These are phyloP conservation scores for Zoysia pacifica DNA, from an alignment of 176 grass and related monocot genomes.

Conservation along the genomic window DNA sequence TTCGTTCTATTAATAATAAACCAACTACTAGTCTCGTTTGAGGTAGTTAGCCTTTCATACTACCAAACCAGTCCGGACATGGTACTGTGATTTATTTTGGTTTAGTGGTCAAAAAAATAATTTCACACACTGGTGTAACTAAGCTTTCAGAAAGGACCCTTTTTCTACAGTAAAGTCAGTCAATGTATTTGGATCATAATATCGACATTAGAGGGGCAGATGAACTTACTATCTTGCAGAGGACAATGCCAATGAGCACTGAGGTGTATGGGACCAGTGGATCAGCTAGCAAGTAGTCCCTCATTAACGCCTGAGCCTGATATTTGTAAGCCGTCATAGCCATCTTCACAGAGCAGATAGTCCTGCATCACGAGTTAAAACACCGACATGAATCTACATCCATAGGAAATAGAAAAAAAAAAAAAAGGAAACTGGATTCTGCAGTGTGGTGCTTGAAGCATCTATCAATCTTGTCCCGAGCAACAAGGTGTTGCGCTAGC, in stretches of 20 bases:
- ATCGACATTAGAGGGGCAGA: neutral
- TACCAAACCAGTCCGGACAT: neutral
- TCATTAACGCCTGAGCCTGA: constrained; percentile 69
- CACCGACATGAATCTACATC: neutral
- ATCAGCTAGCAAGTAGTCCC: constrained; percentile 81
- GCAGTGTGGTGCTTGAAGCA: neutral
- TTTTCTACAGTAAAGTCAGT: neutral
- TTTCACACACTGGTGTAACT: constrained; percentile 15
- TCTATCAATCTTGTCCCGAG: neutral
- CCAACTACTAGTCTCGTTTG: constrained; percentile 3
- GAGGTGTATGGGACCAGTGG: constrained; percentile 71
- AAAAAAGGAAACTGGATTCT: constrained; percentile 5
- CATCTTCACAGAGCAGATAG: constrained; percentile 40
- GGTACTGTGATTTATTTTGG: neutral
- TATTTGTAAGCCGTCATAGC: constrained; percentile 54
- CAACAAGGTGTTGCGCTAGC: neutral
- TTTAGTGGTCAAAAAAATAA: constrained; percentile 2
- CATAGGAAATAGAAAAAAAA: neutral
- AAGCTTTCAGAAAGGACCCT: constrained; percentile 13
- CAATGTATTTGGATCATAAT: neutral
- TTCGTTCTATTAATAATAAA: constrained; percentile 9
- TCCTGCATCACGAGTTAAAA: constrained; percentile 33
- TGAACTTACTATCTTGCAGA: constrained; percentile 87
- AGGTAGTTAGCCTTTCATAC: constrained; percentile 24
- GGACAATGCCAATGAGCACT: constrained; percentile 65